These are phyloP conservation scores for Apiospora kogelbergensis DNA, from an alignment of 2,329 filamentous ascomycete species.

Conservation along the genomic window DNA sequence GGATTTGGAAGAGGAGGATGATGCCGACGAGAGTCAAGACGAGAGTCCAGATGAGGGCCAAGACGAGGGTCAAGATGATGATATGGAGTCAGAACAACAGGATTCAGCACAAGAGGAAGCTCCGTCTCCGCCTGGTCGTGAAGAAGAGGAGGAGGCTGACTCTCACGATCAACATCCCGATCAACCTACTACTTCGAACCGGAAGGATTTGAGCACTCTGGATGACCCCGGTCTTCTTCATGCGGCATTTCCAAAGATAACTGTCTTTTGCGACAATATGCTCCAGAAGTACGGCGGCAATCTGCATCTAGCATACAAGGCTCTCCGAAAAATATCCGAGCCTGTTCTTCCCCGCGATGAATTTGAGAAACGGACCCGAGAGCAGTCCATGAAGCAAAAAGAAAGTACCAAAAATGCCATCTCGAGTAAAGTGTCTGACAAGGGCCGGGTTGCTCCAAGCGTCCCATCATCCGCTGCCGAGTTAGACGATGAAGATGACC, in stretches of 20 bases:
- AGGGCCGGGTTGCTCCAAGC: neutral
- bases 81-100: constrained; percentile 34
- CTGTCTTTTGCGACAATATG: neutral
- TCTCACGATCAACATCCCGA: neutral
- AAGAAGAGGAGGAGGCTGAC: neutral
- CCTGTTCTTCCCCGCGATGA: neutral
- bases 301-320: neutral
- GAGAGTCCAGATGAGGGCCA: constrained; percentile 9
- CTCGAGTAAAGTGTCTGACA: neutral
- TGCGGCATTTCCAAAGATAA: constrained; percentile 35
- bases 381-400: neutral
- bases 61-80: constrained; percentile 16
- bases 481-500: constrained; percentile 21
- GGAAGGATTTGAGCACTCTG: constrained; percentile 20
- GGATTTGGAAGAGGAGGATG: neutral
- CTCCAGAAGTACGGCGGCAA: neutral
- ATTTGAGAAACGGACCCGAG: neutral
- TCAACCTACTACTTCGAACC: neutral
- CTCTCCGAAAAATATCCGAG: neutral
- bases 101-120: constrained; percentile 36
- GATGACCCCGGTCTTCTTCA: constrained; percentile 39
- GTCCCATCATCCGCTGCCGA: neutral
- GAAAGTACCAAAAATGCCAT: neutral
- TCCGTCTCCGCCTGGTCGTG: neutral
- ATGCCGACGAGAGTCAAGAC: neutral